Conservation (phyloP, 2,329 filamentous ascomycete species). For the Botrytis paeoniae region DNA sequence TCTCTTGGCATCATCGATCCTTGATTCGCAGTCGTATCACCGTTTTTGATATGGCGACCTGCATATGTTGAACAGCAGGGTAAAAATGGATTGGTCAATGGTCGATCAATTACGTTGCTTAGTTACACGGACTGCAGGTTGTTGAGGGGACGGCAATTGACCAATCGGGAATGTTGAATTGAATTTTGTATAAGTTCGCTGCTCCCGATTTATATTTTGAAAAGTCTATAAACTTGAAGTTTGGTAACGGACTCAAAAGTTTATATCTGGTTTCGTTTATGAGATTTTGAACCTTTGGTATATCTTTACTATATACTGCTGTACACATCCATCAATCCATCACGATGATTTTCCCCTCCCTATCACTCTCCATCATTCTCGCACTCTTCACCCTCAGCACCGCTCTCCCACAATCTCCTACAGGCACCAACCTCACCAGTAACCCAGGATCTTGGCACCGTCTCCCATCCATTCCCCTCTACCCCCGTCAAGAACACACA, state of each 20-base stretch:
- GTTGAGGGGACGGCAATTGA: background rate
- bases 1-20: background rate
- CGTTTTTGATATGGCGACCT: background rate
- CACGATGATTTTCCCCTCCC: background rate
- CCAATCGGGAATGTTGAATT: background rate
- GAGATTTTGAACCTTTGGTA: background rate
- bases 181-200: background rate
- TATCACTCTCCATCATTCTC: background rate
- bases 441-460: background rate
- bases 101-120: background rate
- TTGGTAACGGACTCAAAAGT: background rate
- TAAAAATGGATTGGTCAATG: background rate
- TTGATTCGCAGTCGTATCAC: background rate
- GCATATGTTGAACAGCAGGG: background rate
- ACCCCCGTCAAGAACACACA: constrained; percentile 27
- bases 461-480: constrained; percentile 11
- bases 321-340: background rate
- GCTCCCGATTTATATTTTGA: background rate
- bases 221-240: background rate
- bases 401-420: background rate
- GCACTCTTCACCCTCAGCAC: background rate
- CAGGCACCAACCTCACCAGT: background rate
- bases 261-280: background rate
- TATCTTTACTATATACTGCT: background rate
- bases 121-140: background rate